Percentiles rank a stretch among this genome's conserved stretches.
phyloP scores from a whole-genome alignment of 176 grass and related monocot species.

The Phoenix roebelenii region DNA sequence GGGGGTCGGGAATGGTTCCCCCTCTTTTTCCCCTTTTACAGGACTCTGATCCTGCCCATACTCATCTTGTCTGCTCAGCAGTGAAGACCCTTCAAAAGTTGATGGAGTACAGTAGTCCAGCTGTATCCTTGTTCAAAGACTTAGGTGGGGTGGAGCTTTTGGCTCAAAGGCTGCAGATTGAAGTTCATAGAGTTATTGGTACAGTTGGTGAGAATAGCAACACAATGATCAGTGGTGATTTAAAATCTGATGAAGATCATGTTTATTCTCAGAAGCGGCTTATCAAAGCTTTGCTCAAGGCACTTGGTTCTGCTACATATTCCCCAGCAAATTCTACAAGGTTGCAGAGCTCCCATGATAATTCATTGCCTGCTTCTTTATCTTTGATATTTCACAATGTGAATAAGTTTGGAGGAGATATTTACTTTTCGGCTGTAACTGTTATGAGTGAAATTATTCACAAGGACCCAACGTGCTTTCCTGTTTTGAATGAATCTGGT shows the following conservation, averaged over 20 bases:
- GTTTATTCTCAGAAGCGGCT: conserved; percentile 76
- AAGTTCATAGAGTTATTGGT: conserved; percentile 78
- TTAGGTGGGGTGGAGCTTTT: conserved; percentile 83
- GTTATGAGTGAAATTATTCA: conserved; percentile 99
- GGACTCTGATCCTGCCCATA: conserved; percentile 72
- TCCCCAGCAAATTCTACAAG: conserved; percentile 76
- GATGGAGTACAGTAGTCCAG: conserved; percentile 90
- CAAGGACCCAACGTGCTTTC: conserved; percentile 92
- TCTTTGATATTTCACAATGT: conserved; percentile 91
- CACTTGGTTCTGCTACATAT: conserved; percentile 87
- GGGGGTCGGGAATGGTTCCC: conserved; percentile 83
- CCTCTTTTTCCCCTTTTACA: conserved; percentile 78
- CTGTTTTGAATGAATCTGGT: conserved; percentile 73
- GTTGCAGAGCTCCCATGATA: conserved; percentile 59
- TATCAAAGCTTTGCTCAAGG: conserved; percentile 90
- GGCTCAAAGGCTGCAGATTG: conserved; percentile 69
- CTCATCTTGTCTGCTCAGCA: conserved; percentile 79
- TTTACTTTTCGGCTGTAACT: conserved; percentile 95
- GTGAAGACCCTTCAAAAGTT: conserved; percentile 96
- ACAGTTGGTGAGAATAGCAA: conserved; percentile 31
- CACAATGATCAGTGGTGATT: conserved; percentile 47
- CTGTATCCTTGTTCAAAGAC: conserved; percentile 93
- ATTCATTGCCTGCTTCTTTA: conserved; percentile 73
- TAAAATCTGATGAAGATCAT: conserved; percentile 69
- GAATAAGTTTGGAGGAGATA: conserved; percentile 82